These are phyloP conservation scores for Aureobasidium leucospermi DNA, from an alignment of 2,329 filamentous ascomycete species.

Conservation along the genomic window DNA sequence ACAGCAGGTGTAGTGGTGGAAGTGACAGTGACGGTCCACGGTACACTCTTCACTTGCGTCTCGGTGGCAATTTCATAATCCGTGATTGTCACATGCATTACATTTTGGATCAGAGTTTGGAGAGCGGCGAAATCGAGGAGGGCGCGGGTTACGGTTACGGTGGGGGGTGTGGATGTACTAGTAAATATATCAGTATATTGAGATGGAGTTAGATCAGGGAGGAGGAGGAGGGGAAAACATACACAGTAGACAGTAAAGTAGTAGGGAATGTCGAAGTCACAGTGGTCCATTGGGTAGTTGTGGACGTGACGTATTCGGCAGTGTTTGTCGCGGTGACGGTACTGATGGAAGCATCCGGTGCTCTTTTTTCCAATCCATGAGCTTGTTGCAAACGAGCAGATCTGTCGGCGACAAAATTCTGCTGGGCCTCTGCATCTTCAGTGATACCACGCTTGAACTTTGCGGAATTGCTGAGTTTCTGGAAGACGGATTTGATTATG, in stretches of 20 bases:
- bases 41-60: background rate
- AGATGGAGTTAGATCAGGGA: background rate
- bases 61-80: background rate
- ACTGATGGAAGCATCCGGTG: background rate
- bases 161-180: background rate
- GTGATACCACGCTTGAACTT: background rate
- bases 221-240: background rate
- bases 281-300: background rate
- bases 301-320: background rate
- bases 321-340: background rate
- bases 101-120: background rate
- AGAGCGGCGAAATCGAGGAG: conserved; percentile 1
- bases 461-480: background rate
- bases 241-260: background rate
- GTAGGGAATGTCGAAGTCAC: background rate
- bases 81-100: background rate
- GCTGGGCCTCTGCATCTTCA: background rate
- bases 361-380: background rate
- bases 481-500: background rate
- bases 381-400: background rate
- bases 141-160: background rate
- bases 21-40: conserved; percentile 3
- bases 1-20: background rate
- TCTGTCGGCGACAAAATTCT: background rate
- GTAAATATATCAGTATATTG: background rate